Base-by-base conservation (phyloP, 177 flowering plant genomes). In the Vitis hybrid region DNA sequence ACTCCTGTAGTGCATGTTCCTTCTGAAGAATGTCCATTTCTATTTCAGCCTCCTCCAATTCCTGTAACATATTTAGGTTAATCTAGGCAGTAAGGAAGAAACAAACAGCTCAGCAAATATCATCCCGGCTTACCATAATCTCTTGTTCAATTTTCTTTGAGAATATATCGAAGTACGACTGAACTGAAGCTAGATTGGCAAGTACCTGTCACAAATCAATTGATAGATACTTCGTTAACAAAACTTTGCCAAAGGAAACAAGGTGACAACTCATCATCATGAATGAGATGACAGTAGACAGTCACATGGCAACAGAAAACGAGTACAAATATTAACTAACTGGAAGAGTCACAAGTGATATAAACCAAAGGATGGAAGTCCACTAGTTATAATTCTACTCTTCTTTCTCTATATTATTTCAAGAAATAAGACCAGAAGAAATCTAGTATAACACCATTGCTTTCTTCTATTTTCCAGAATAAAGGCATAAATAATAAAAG, bases 41-140 rank as follows among this genome's bases (percentile, higher is more conserved):
- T 30, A 91, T 75, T 82, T 91, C 97, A 75, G 93, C 95, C 77
- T 90, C 98, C 82, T 91, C 94, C 13, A 90, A 80, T 73, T 87
- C 95, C 98, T 93, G 72, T 17, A 76, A 68, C 30, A 70, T 56
- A 67, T 66, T 56, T 10, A 64, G 19, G 11, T 59, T 55, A 59
- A 54, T 52, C 11, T 30, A 14, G 11, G 57, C 46, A 52, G 15
- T 1, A 24, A 6, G 21, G 5, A 67, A 68, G 54, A 18, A 70
- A 62, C 3, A 66, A 55, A 18, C 6, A 61, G 15, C 11, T 56
- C 46, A 11, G 30, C 3, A 10, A 15, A 50, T 18, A 17, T 11
- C 15, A 4, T 5, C 14, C 62, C 48, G 52, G 56, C 85, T 78
- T 74, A 93, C 98, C 91, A 80, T 73, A 64, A 61, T 82, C 70